A percentile compares a stretch with the other conserved stretches of the same genome.
phyloP scores from a whole-genome alignment of 495 filamentous ascomycete genomes.

The Podospora comata region DNA sequence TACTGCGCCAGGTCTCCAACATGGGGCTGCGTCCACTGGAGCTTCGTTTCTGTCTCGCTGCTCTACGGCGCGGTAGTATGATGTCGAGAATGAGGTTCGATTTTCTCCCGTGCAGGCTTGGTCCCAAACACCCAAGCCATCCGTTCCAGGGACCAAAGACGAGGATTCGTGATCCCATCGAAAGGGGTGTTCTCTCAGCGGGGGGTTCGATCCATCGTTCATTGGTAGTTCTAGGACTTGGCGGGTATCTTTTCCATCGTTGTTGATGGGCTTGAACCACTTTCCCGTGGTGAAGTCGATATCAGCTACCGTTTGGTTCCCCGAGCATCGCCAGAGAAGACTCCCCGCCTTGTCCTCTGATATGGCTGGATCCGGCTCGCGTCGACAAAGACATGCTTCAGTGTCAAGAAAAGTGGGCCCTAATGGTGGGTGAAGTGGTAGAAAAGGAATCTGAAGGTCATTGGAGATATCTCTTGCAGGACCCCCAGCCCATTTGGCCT shows the following conservation, averaged over 20 bases:
- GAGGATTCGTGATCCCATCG: conserved; percentile 12
- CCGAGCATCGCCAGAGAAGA: conserved; percentile 40
- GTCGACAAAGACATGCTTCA: conserved; percentile 38
- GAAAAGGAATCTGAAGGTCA: conserved; percentile 32
- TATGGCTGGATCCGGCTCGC: conserved; percentile 19
- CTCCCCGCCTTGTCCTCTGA: conserved; percentile 2
- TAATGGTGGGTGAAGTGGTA: conserved; percentile 22
- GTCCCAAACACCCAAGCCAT: conserved; percentile 28
- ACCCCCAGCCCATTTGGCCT: background rate
- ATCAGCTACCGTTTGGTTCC: conserved; percentile 32
- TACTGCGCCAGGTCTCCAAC: conserved; percentile 35
- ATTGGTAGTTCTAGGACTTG: conserved; percentile 24
- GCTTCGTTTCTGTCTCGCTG: conserved; percentile 16
- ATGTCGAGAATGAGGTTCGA: conserved; percentile 32
- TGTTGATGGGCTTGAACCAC: conserved; percentile 37
- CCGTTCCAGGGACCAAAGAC: conserved; percentile 12
- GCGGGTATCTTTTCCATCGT: background rate
- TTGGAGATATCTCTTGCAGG: background rate
- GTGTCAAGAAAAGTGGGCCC: conserved; percentile 43
- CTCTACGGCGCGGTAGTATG: conserved; percentile 28
- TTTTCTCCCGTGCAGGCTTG: conserved; percentile 35
- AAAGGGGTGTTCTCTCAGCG: conserved; percentile 24
- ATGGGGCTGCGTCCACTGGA: conserved; percentile 32
- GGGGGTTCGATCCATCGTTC: conserved; percentile 28
- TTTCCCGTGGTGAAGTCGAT: conserved; percentile 35